Evolutionary conservation across 2,329 filamentous ascomycete species (phyloP).

Genomic region (Cladosporium austrohemisphaericum): DNA sequence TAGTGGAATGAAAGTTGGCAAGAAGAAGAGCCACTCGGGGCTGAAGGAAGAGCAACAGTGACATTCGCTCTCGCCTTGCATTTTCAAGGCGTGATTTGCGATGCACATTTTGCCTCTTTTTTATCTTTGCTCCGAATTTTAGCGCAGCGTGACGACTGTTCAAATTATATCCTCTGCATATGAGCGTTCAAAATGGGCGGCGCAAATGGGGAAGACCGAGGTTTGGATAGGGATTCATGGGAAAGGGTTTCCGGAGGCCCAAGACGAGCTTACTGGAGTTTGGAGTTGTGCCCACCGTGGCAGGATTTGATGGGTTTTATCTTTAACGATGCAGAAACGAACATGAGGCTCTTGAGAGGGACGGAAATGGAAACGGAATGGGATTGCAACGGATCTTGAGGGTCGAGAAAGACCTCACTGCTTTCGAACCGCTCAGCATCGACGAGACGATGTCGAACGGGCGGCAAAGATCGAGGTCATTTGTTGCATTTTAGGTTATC

Average conservation of each 20-base stretch:
- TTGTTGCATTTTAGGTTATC: no score
- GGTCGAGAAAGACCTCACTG: no score
- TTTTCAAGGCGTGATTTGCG: background rate
- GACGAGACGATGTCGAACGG: background rate
- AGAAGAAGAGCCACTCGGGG: slow-evolving; percentile 33
- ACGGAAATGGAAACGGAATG: background rate
- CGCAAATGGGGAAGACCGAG: no score
- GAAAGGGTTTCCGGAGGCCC: no score
- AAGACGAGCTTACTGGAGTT: no score
- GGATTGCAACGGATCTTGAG: background rate
- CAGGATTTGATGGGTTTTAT: background rate
- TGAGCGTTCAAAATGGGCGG: background rate
- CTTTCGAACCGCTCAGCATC: no score
- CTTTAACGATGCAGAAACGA: slow-evolving; percentile 2
- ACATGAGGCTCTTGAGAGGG: background rate
- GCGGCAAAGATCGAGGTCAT: background rate
- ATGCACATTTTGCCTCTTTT: background rate
- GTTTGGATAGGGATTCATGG: no score
- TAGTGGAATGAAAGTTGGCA: slow-evolving; percentile 31
- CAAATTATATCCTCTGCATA: background rate
- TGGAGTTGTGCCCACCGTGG: background rate
- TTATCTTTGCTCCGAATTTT: background rate
- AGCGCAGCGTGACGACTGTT: slow-evolving; percentile 5
- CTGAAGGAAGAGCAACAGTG: slow-evolving; percentile 22
- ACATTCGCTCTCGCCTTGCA: background rate